Conservation (phyloP, 805 yeast genomes). For the Teunomyces lycoperdinae region DNA sequence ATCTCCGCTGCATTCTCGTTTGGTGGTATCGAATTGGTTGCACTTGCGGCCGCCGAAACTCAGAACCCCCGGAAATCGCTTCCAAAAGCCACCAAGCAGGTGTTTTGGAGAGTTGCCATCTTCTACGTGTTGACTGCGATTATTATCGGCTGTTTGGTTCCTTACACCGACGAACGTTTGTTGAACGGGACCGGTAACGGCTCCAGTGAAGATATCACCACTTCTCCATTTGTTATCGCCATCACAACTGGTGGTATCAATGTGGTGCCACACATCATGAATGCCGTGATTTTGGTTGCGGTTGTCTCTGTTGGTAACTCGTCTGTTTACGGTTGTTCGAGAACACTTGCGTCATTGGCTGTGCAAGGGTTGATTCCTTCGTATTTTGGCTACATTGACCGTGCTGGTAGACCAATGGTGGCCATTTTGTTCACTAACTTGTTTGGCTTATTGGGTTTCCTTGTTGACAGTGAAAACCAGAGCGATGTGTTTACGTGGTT, state of each 20-base stretch:
- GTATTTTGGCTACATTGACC: slow-evolving; percentile 38
- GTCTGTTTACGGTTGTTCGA: slow-evolving; percentile 68
- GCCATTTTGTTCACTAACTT: slow-evolving; percentile 31
- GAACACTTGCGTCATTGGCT: slow-evolving; percentile 66
- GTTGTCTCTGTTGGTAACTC: slow-evolving; percentile 78
- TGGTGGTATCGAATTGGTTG: slow-evolving; percentile 61
- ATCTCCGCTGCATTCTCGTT: slow-evolving; percentile 59
- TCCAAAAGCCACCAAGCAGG: slow-evolving; percentile 55
- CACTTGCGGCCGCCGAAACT: slow-evolving; percentile 58
- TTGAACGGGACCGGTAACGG: slow-evolving; percentile 45
- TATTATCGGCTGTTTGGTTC: slow-evolving; percentile 43
- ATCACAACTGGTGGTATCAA: slow-evolving; percentile 58
- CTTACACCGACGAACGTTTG: slow-evolving; percentile 47
- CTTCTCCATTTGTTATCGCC: slow-evolving; percentile 78
- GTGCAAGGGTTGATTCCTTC: slow-evolving; percentile 70
- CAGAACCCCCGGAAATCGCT: slow-evolving; percentile 53
- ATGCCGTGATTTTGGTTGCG: slow-evolving; percentile 69
- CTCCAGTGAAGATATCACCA: slow-evolving; percentile 34
- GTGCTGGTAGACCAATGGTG: slow-evolving; percentile 41
- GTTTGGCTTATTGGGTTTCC: slow-evolving; percentile 40
- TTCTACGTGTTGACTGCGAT: slow-evolving; percentile 34
- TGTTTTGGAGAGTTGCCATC: slow-evolving; percentile 51
- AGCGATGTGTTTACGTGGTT: slow-evolving; percentile 39
- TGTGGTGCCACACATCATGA: slow-evolving; percentile 69
- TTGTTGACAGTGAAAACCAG: slow-evolving; percentile 31